These are phyloP conservation scores for Sisymbrium altissimum DNA, from an alignment of 345 rosid genomes.

Conservation along the genomic window DNA sequence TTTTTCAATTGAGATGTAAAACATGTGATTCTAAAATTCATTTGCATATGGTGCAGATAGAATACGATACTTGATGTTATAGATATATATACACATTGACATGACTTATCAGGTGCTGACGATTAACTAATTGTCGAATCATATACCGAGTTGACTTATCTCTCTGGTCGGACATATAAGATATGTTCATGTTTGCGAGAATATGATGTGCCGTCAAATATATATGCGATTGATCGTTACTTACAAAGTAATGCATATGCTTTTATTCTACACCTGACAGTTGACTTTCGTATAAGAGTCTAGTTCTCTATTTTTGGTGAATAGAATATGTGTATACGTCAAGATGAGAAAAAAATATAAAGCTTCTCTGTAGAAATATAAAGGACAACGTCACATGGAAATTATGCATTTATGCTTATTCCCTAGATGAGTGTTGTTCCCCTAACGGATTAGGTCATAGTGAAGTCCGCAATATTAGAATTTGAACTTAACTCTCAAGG, in stretches of 20 bases:
- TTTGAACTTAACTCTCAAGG: background rate
- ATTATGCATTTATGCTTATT: slow-evolving; percentile 2
- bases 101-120: slow-evolving; percentile 30
- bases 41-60: slow-evolving; percentile 24
- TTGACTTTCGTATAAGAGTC: slow-evolving; percentile 21
- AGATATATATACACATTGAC: slow-evolving; percentile 6
- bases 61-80: slow-evolving; percentile 23
- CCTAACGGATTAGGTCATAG: background rate
- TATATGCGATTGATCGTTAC: slow-evolving; percentile 14
- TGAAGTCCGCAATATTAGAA: background rate
- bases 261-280: slow-evolving; percentile 23
- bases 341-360: background rate
- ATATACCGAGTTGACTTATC: slow-evolving; percentile 35
- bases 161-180: slow-evolving; percentile 10
- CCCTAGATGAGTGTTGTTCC: background rate
- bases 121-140: slow-evolving; percentile 30
- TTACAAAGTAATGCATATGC: slow-evolving; percentile 4
- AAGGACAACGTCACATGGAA: slow-evolving; percentile 15
- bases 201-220: slow-evolving; percentile 13
- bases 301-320: slow-evolving; percentile 19
- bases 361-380: background rate
- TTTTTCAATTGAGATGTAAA: background rate
- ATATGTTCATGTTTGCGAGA: slow-evolving; percentile 12
- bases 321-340: slow-evolving; percentile 21
- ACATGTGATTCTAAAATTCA: slow-evolving; percentile 15